Percentiles rank a stretch among this genome's conserved stretches.
These are phyloP conservation scores for Umbelopsis sp. DNA, from an alignment of 371 early-diverging fungal genomes.

Conservation along the genomic window DNA sequence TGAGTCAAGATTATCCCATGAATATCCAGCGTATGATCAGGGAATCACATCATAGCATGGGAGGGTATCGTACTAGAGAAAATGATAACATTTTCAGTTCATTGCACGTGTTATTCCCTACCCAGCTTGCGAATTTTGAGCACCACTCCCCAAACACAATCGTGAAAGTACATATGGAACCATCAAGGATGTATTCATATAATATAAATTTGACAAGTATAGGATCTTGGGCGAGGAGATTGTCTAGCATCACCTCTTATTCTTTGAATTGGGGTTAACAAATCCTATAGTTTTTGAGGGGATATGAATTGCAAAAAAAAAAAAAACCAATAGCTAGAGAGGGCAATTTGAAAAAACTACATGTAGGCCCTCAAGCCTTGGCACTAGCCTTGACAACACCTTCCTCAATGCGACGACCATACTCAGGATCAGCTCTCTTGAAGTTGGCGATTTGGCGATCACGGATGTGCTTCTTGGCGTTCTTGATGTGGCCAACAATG, in stretches of 20 bases:
- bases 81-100: background rate
- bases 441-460: constrained; percentile 78
- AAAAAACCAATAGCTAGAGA: too few relatives aligned
- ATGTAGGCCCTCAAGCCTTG: constrained; percentile 15
- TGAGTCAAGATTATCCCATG: too few relatives aligned
- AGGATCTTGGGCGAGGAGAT: constrained; percentile 12
- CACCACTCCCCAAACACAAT: background rate
- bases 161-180: background rate
- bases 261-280: background rate
- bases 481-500: constrained; percentile 74
- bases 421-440: constrained; percentile 77
- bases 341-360: background rate
- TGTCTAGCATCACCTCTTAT: constrained; percentile 14
- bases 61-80: too few relatives aligned
- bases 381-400: constrained; percentile 29
- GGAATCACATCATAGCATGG: too few relatives aligned
- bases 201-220: background rate
- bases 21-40: too few relatives aligned
- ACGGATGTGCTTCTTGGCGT: constrained; percentile 72
- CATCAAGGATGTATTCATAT: background rate
- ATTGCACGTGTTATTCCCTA: background rate
- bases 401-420: constrained; percentile 70
- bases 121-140: background rate
- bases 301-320: background rate
- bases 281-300: background rate